Base-by-base conservation (phyloP, 75 land plant species). In the Pinus tabuliformis region DNA sequence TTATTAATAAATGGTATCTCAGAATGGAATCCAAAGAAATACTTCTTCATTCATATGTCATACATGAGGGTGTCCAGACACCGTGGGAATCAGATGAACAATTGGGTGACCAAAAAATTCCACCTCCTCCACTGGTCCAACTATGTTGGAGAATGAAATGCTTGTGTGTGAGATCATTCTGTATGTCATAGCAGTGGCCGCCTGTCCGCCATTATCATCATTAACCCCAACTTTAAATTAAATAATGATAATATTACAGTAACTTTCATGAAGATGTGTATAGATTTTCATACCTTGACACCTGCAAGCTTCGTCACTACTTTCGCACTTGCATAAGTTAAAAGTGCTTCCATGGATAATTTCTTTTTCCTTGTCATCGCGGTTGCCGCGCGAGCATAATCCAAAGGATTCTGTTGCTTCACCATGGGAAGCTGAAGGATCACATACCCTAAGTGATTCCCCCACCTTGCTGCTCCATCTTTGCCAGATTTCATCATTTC, bases 21-120 rank as follows among this genome's bases (percentile, higher is more conserved):
- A 17, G 17, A 16, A 60, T 60, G 21, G 62, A 21, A 60, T 60
- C 18, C 2, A 60, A 7, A 49, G 8, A 49, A 49, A 49, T 49
- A 1, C 0, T 49, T 49, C 52, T 49, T 49, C 52, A 49, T 49
- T 49, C 52, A 49, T 7, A 49, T 49, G 52, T 49, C 82, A 72
- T 81, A 95, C 98, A 73, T 95, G 96, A 30, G 97, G 94, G 12
- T 85, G 90, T 1, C 92, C 91, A 56, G 82, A 79, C 1, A 83
- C 89, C 30, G 77, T 81, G 0, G 96, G 91, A 73, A 90, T 87
- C 57, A 95, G 75, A 70, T 78, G 81, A 42, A 81, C 68, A 9
- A 95, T 79, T 14, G 85, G 88, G 74, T 91, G 85, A n/a, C 90
- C 96, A 78, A 61, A 78, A 60, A 93, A 89, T 57, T 78, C 76